Base-by-base conservation (phyloP, 129 eudicot species). In the Sambucus nigra region DNA sequence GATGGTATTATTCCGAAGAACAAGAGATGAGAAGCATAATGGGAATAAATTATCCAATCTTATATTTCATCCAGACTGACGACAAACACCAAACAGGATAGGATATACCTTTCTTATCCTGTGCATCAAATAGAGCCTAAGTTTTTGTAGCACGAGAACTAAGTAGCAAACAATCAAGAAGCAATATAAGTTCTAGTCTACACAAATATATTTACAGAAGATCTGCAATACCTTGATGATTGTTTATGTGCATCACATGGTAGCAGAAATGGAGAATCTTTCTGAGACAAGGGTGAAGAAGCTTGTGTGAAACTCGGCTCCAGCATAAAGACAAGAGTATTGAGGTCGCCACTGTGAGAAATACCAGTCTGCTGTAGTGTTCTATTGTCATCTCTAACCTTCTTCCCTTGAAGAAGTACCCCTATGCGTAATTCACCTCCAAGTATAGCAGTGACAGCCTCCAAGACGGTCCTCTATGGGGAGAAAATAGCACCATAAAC, bases 331-430 rank as follows among this genome's bases (percentile, higher is more conserved):
- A 83, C 94, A 31, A 92, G 72, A 47, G 66, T 67, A 51, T 66
- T 72, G 21, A 82, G 81, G 67, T 79, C 72, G 47, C 69, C 72
- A 42, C 68, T 70, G 11, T 62, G 63, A 20, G 82, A 72, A 57
- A 92, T 75, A 2, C 99, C 96, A 57, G 87, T 80, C 68, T 92
- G 83, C 60, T 65, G 87, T 64, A 92, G 46, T 9, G 96, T 92
- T 70, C 77, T 73, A 52, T 66, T 80, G 68, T 92, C 99, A 73
- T 92, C 96, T 66, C 79, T 69, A 65, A 86, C 71, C 64, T 83
- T 82, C 69, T 86, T 73, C 19, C 99, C 99, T 48, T 80, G 78
- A 75, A 86, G 73, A 69, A 82, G 80, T 21, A 92, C 91, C 20
- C 99, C 99, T 25, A 92, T 81, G 31, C 72, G 80, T 65, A 92